These are phyloP conservation scores for Paraphaeosphaeria minitans DNA, from an alignment of 2,329 filamentous ascomycete genomes.

Conservation along the genomic window DNA sequence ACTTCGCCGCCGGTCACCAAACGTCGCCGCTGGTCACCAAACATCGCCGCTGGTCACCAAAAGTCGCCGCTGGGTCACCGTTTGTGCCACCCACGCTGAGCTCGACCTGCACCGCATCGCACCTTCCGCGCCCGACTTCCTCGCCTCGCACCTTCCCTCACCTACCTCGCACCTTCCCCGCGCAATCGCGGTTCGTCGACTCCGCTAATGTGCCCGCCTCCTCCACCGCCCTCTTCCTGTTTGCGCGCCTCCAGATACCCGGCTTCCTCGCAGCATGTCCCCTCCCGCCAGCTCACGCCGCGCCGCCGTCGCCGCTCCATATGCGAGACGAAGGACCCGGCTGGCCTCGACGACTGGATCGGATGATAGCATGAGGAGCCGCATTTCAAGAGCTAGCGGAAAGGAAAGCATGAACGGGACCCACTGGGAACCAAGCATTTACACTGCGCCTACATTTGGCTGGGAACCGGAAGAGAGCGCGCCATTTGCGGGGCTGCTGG, in stretches of 20 bases:
- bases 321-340: constrained; percentile 43
- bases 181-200: constrained; percentile 33
- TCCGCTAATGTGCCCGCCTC: constrained; percentile 46
- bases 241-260: constrained; percentile 43
- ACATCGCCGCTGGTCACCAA: neutral
- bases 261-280: constrained; percentile 36
- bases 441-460: constrained; percentile 22
- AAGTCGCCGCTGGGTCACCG: neutral
- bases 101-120: constrained; percentile 2
- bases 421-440: constrained; percentile 21
- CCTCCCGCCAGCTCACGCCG: constrained; percentile 39
- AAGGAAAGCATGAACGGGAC: constrained; percentile 9
- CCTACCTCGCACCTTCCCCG: constrained; percentile 8
- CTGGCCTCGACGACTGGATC: constrained; percentile 41
- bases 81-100: constrained; percentile 1
- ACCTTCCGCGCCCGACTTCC: constrained; percentile 3
- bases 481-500: constrained; percentile 30
- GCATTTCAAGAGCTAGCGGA: constrained; percentile 16
- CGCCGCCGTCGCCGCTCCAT: constrained; percentile 39
- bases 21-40: neutral
- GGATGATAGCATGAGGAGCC: constrained; percentile 31
- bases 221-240: constrained; percentile 38
- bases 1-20: neutral
- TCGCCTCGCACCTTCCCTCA: neutral
- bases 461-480: constrained; percentile 33